Percentiles rank a stretch among this genome's conserved stretches.
These are phyloP conservation scores for Cryptococcus sp. DNA, from an alignment of 1,284 basidiomycete genomes.

Conservation along the genomic window DNA sequence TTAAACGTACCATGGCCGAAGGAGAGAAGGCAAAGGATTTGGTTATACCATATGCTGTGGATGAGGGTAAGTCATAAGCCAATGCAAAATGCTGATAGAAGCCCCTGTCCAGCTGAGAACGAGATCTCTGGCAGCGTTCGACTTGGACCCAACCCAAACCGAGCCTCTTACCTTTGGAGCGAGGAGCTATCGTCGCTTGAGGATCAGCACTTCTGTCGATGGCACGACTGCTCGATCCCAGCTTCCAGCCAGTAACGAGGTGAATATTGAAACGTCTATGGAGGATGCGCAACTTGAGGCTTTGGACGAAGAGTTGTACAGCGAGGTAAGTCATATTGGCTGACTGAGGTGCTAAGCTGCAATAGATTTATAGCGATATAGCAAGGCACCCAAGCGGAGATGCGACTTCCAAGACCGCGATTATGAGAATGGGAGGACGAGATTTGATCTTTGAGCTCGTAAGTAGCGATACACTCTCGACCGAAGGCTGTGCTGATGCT, in stretches of 20 bases:
- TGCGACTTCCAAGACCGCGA: conserved; percentile 17
- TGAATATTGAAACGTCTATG: conserved; percentile 23
- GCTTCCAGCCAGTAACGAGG: conserved; percentile 2
- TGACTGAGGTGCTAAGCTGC: too few relatives aligned
- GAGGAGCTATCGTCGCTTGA: conserved; percentile 25
- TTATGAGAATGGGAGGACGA: conserved; percentile 20
- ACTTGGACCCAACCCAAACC: conserved; percentile 36
- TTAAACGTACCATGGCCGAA: conserved; percentile 19
- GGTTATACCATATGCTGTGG: conserved; percentile 46
- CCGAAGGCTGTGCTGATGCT: not conserved
- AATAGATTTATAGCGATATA: conserved; percentile 29
- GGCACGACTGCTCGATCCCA: conserved; percentile 12
- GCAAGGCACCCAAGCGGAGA: conserved; percentile 13
- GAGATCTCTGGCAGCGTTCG: conserved; percentile 39
- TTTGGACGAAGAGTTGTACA: conserved; percentile 46
- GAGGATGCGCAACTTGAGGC: conserved; percentile 41
- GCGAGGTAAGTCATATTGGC: conserved; percentile 26
- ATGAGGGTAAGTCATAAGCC: conserved; percentile 33
- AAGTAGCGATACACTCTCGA: conserved; percentile 7
- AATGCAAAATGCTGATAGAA: not conserved
- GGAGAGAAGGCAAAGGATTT: conserved; percentile 40
- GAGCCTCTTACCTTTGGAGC: conserved; percentile 35
- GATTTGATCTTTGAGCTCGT: conserved; percentile 32
- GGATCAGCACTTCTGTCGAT: conserved; percentile 17
- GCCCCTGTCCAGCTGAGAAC: not conserved